phyloP scores from a whole-genome alignment of 2,329 filamentous ascomycete genomes.

The Sclerotinia glacialis region DNA sequence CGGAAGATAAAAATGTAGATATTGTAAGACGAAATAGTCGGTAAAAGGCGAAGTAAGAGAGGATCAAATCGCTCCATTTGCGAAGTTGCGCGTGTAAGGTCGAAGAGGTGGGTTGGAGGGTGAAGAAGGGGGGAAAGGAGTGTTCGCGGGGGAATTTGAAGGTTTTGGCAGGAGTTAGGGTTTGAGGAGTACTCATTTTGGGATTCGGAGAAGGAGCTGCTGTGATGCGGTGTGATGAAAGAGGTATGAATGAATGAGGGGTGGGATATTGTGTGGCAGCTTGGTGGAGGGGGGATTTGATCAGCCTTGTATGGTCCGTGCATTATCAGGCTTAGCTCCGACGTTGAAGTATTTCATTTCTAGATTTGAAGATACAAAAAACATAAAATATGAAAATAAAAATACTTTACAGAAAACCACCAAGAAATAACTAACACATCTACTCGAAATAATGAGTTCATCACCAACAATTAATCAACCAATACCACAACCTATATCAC shows the following conservation, averaged over 20 bases:
- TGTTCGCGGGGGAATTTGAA: constrained; percentile 64
- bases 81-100: constrained; percentile 73
- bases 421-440: background rate
- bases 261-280: background rate
- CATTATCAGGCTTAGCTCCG: background rate
- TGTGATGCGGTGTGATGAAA: background rate
- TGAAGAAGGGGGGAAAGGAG: constrained; percentile 83
- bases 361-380: background rate
- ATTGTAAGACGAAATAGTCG: constrained; percentile 73
- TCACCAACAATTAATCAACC: background rate
- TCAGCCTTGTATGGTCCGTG: constrained; percentile 13
- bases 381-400: background rate
- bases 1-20: constrained; percentile 54
- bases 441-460: background rate
- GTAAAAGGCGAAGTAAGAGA: constrained; percentile 77
- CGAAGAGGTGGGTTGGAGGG: constrained; percentile 69
- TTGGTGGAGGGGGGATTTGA: background rate
- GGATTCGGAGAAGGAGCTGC: background rate
- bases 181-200: constrained; percentile 29
- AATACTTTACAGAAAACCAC: background rate
- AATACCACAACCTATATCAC: background rate
- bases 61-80: constrained; percentile 85
- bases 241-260: background rate
- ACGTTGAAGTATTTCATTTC: background rate
- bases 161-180: constrained; percentile 10